These are phyloP conservation scores for Plasmodium gallinaceum DNA, from an alignment of 169 alveolate genomes.

Conservation along the genomic window DNA sequence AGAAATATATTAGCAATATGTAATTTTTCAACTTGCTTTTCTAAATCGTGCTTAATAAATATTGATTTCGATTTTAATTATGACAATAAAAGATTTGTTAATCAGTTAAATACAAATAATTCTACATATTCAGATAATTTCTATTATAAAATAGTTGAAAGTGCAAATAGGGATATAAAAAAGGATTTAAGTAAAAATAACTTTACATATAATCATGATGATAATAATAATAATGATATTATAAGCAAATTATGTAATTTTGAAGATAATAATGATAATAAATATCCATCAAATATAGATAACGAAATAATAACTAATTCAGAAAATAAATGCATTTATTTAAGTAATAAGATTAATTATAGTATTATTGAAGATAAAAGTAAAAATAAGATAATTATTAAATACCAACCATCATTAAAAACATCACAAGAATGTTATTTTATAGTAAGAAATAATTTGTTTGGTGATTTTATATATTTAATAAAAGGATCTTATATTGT, in stretches of 20 bases:
- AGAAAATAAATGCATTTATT: conserved; percentile 34
- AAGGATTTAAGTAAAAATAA: background rate
- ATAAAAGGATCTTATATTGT: conserved; percentile 39
- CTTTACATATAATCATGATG: background rate
- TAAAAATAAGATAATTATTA: conserved; percentile 16
- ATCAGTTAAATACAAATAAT: background rate
- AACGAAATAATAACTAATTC: background rate
- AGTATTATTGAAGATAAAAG: background rate
- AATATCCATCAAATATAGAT: background rate
- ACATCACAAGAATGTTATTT: conserved; percentile 57
- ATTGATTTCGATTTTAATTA: conserved; percentile 31
- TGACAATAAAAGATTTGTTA: conserved; percentile 35
- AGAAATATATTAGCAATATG: conserved; percentile 1
- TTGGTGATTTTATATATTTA: conserved; percentile 60
- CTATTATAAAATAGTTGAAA: conserved; percentile 28
- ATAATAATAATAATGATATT: background rate
- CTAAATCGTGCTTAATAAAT: conserved; percentile 32
- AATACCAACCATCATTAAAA: conserved; percentile 33
- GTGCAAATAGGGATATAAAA: background rate
- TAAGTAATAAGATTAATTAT: conserved; percentile 48
- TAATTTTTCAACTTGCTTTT: conserved; percentile 21
- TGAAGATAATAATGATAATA: background rate
- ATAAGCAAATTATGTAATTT: background rate
- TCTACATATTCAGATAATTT: background rate
- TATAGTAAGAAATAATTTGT: conserved; percentile 25